Evolutionary conservation across 306 rosid genomes (phyloP).

Genomic region (Mimosa bimucronata): DNA sequence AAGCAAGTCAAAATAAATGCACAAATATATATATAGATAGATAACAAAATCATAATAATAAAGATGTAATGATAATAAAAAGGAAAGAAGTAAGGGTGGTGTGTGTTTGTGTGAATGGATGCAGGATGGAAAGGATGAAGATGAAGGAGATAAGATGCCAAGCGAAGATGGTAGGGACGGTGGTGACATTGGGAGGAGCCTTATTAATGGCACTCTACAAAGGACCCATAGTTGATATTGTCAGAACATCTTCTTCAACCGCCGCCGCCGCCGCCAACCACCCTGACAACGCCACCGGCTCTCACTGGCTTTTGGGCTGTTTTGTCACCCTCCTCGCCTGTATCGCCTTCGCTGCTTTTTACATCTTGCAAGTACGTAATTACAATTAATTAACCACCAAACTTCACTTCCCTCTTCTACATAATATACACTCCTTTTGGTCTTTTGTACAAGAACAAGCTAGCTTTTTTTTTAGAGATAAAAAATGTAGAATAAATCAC

Average conservation of each 20-base stretch:
- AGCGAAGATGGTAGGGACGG: constrained; percentile 77
- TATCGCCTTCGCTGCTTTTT: constrained; percentile 68
- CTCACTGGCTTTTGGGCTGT: constrained; percentile 60
- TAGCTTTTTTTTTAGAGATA: too few species aligned
- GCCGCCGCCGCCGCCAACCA: background rate
- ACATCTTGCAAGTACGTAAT: constrained; percentile 53
- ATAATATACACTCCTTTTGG: too few species aligned
- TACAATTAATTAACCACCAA: too few species aligned
- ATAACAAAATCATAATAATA: background rate
- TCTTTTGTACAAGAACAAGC: too few species aligned
- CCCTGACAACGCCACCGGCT: constrained; percentile 36
- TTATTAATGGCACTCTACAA: constrained; percentile 80
- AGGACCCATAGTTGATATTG: constrained; percentile 57
- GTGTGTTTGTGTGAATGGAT: background rate
- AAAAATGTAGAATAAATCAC: too few species aligned
- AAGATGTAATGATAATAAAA: background rate
- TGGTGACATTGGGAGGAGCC: constrained; percentile 73
- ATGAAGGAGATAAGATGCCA: constrained; percentile 62
- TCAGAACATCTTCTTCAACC: constrained; percentile 17
- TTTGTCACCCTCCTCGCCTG: constrained; percentile 67
- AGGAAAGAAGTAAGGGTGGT: background rate
- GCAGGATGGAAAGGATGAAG: constrained; percentile 66
- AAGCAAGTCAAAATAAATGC: background rate
- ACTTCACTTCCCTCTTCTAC: background rate
- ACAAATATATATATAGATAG: too few species aligned